Conservation (phyloP, 805 yeast genomes). For the Cyberlindnera maritima region DNA sequence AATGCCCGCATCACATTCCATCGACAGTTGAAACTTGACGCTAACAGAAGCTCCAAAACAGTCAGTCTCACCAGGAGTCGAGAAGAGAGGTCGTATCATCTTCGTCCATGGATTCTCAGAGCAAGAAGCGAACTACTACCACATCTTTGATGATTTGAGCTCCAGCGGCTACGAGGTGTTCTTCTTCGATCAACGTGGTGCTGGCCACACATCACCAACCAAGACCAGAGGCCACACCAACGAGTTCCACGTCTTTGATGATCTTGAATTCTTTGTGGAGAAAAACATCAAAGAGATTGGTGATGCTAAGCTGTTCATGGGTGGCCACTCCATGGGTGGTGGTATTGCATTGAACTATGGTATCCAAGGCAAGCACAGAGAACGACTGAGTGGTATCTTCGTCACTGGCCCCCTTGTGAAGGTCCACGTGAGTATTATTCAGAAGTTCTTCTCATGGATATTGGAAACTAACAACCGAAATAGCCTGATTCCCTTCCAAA, state of each 20-base stretch:
- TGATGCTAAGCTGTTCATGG: slow-evolving; percentile 43
- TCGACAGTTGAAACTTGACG: background rate
- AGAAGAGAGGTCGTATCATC: slow-evolving; percentile 51
- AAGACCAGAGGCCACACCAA: slow-evolving; percentile 52
- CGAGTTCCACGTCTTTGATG: slow-evolving; percentile 55
- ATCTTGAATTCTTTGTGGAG: slow-evolving; percentile 56
- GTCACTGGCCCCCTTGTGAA: slow-evolving; percentile 59
- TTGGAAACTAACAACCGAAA: background rate
- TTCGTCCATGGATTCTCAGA: slow-evolving; percentile 76
- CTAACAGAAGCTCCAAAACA: background rate
- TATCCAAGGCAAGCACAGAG: slow-evolving; percentile 48
- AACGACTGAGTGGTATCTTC: slow-evolving; percentile 44
- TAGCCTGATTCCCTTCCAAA: slow-evolving; percentile 56
- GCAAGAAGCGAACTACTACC: slow-evolving; percentile 45
- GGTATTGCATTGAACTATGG: slow-evolving; percentile 66
- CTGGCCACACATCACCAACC: slow-evolving; percentile 62
- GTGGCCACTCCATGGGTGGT: slow-evolving; percentile 85
- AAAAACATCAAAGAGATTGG: slow-evolving; percentile 37
- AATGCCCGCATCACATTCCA: background rate
- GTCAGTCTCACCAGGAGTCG: slow-evolving; percentile 32
- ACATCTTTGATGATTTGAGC: slow-evolving; percentile 51
- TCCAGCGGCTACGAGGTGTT: slow-evolving; percentile 59
- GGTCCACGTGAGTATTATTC: slow-evolving; percentile 39
- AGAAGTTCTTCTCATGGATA: no score
- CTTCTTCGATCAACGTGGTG: slow-evolving; percentile 74